Evolutionary conservation across 1,139 yeast genomes (phyloP).

Genomic region (Geotrichum macrosporum): DNA sequence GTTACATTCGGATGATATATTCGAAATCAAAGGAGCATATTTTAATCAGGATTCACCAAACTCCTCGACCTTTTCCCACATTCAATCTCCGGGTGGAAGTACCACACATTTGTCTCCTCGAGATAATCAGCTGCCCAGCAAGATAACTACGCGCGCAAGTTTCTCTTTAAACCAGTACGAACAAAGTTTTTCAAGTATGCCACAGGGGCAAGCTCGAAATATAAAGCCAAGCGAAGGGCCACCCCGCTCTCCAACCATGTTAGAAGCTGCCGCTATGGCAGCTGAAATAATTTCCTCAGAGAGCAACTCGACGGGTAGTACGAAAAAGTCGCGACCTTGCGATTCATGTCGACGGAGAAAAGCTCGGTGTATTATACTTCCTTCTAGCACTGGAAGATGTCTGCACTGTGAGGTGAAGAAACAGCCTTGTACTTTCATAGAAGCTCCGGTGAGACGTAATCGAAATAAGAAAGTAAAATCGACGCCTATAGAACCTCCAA

Average conservation of each 20-base stretch:
- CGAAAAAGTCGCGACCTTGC: constrained; percentile 29
- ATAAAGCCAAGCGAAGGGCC: neutral
- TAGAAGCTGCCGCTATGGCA: constrained; percentile 23
- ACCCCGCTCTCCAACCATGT: constrained; percentile 18
- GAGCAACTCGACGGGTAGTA: neutral
- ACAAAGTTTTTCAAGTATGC: too few relatives aligned
- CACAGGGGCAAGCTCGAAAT: neutral
- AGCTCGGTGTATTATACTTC: constrained; percentile 38
- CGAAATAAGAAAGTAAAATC: constrained; percentile 20
- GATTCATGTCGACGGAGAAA: constrained; percentile 37
- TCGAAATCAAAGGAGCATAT: neutral
- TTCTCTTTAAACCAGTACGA: neutral
- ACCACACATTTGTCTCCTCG: neutral
- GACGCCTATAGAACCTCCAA: too few relatives aligned
- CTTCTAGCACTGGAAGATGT: constrained; percentile 34
- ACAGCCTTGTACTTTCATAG: constrained; percentile 38
- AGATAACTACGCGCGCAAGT: neutral
- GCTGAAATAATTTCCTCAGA: constrained; percentile 21
- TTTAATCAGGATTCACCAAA: neutral
- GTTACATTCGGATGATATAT: constrained; percentile 7
- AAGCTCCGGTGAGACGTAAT: constrained; percentile 31
- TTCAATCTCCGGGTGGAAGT: neutral
- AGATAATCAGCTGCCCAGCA: neutral
- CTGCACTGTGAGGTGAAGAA: constrained; percentile 37
- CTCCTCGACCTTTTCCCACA: neutral